phyloP scores from a whole-genome alignment of 2,329 filamentous ascomycete genomes.

The Alternaria sp. region DNA sequence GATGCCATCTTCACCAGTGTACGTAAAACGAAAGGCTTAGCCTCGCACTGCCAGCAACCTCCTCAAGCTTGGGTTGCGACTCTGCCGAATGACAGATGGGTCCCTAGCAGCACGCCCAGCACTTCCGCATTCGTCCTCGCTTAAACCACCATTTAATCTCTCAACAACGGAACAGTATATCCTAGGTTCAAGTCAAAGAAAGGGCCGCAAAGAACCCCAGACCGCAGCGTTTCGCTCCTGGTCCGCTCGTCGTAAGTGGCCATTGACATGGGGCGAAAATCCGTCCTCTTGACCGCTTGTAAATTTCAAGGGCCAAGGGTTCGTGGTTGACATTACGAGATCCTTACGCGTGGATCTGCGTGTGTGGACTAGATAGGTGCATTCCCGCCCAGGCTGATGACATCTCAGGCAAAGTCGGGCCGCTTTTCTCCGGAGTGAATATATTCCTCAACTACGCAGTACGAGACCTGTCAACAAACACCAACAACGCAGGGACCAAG shows the following conservation, averaged over 20 bases:
- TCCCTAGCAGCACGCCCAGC: conserved; percentile 11
- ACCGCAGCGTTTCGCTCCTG: conserved; percentile 2
- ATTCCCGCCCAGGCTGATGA: conserved; percentile 16
- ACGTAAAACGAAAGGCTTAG: conserved; percentile 35
- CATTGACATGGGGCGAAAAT: background rate
- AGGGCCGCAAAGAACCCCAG: conserved; percentile 10
- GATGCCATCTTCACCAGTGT: conserved; percentile 26
- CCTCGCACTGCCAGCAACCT: conserved; percentile 22
- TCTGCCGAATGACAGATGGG: conserved; percentile 23
- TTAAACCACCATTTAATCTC: conserved; percentile 16
- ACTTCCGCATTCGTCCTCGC: conserved; percentile 9
- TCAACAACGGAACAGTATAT: conserved; percentile 19
- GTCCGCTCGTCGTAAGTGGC: conserved; percentile 19
- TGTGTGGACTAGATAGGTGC: conserved; percentile 25
- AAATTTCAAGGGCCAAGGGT: conserved; percentile 18
- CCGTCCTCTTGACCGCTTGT: conserved; percentile 12
- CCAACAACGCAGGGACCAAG: conserved; percentile 5
- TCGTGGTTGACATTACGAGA: conserved; percentile 37
- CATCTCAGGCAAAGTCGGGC: conserved; percentile 26
- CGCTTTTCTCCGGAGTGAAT: conserved; percentile 29
- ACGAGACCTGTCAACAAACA: background rate
- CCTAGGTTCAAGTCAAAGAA: conserved; percentile 7
- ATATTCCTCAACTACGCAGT: no score
- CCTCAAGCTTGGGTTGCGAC: conserved; percentile 31
- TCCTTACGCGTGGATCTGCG: conserved; percentile 30